phyloP scores from a whole-genome alignment of 192 early-diverging fungal species.

The Coemansia sp. region DNA sequence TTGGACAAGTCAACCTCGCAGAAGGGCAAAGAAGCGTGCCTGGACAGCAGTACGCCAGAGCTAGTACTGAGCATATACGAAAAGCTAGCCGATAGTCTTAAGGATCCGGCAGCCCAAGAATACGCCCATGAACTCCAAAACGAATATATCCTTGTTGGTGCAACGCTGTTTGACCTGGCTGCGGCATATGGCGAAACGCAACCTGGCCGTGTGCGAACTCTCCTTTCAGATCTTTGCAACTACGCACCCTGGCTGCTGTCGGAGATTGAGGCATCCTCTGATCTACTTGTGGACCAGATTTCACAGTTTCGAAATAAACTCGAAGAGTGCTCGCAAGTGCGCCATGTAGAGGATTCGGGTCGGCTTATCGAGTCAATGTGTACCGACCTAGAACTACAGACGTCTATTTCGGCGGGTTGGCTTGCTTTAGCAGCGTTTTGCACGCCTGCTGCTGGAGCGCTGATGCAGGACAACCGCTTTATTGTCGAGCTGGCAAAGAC shows the following conservation, averaged over 20 bases:
- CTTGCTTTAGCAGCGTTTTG: constrained; percentile 25
- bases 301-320: constrained; percentile 50
- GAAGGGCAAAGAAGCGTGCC: not conserved
- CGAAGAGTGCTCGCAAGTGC: constrained; percentile 2
- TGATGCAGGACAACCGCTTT: constrained; percentile 34
- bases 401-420: constrained; percentile 34
- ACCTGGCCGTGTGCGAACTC: constrained; percentile 30
- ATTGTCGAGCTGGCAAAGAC: constrained; percentile 33
- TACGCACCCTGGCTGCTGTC: constrained; percentile 47
- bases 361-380: constrained; percentile 16
- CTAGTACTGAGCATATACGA: constrained; percentile 30
- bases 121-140: constrained; percentile 26
- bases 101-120: constrained; percentile 24
- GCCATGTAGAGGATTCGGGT: not conserved
- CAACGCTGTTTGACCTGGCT: constrained; percentile 58
- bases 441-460: constrained; percentile 12
- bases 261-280: constrained; percentile 51
- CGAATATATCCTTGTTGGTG: constrained; percentile 40
- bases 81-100: constrained; percentile 36
- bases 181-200: constrained; percentile 49
- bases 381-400: constrained; percentile 31
- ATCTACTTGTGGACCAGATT: constrained; percentile 54
- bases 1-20: constrained; percentile 8
- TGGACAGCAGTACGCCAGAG: constrained; percentile 11
- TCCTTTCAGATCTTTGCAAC: constrained; percentile 48